Evolutionary conservation across 306 rosid species (phyloP).

Genomic region (cucumber (Cucumis sativus)): DNA sequence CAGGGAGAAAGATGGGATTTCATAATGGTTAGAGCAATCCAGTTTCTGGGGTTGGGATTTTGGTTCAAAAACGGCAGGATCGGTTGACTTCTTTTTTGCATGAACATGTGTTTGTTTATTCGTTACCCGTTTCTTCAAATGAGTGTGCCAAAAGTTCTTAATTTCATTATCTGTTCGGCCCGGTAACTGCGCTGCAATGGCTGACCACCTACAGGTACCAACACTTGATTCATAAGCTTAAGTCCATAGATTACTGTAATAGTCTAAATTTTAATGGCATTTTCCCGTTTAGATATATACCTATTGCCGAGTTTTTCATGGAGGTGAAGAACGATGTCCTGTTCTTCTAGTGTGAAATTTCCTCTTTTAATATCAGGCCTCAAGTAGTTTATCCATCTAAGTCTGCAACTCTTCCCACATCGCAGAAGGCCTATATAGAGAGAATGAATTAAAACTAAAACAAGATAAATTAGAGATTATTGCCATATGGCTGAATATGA

Average conservation of each 20-base stretch:
- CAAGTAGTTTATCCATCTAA: constrained; percentile 78
- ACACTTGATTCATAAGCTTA: background rate
- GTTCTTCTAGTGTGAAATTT: constrained; percentile 72
- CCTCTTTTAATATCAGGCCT: constrained; percentile 94
- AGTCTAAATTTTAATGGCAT: background rate
- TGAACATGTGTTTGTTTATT: constrained; percentile 10
- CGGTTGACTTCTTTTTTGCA: constrained; percentile 11
- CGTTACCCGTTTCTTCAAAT: constrained; percentile 58
- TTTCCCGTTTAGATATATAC: constrained; percentile 15
- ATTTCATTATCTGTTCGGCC: constrained; percentile 93
- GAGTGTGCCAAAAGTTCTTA: constrained; percentile 94
- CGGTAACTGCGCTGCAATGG: constrained; percentile 78
- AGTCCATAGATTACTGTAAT: background rate
- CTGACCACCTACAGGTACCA: constrained; percentile 66
- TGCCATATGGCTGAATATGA: background rate
- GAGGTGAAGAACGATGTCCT: constrained; percentile 49
- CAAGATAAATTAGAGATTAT: background rate
- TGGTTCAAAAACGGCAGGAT: constrained; percentile 24
- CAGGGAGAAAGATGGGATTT: constrained; percentile 16
- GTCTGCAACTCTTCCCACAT: constrained; percentile 94
- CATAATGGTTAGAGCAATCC: constrained; percentile 18
- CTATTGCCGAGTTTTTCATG: constrained; percentile 77
- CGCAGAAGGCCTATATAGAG: constrained; percentile 46
- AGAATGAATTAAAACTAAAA: background rate
- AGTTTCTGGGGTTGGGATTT: constrained; percentile 23